A percentile compares a stretch with the other conserved stretches of the same genome.
Evolutionary conservation across 169 alveolate species (phyloP).

Genomic region (Condylostoma magnum): DNA sequence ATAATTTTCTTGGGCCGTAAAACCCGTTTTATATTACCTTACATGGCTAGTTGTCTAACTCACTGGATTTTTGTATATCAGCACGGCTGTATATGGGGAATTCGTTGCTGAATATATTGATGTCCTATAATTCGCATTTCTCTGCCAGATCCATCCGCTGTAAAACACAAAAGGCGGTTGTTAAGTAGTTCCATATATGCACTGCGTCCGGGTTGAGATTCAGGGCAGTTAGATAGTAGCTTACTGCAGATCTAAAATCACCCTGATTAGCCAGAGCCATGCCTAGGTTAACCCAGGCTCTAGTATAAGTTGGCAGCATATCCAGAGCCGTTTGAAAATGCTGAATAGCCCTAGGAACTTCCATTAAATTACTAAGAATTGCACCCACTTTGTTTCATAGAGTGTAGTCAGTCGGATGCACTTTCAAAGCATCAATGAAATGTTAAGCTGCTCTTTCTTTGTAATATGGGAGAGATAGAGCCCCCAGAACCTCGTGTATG

Average conservation of each 20-base stretch:
- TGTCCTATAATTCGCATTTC: neutral
- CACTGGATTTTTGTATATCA: too few relatives aligned
- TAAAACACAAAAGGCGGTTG: constrained; percentile 58
- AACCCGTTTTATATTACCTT: too few relatives aligned
- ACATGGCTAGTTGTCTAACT: too few relatives aligned
- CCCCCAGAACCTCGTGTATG: constrained; percentile 79
- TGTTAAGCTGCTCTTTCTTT: constrained; percentile 72
- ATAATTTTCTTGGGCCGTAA: too few relatives aligned
- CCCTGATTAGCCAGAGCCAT: constrained; percentile 76
- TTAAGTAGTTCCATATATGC: constrained; percentile 83
- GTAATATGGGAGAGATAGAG: constrained; percentile 79
- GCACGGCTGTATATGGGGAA: too few relatives aligned
- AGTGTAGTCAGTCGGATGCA: constrained; percentile 73
- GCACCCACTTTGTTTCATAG: constrained; percentile 90
- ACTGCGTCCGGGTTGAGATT: constrained; percentile 76
- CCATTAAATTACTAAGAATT: constrained; percentile 74
- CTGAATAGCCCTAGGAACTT: constrained; percentile 66
- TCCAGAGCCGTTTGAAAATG: constrained; percentile 76
- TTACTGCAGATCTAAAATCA: constrained; percentile 58
- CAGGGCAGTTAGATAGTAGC: constrained; percentile 75
- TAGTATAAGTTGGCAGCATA: constrained; percentile 78
- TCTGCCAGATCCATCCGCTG: constrained; percentile 30
- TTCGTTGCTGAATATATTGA: neutral
- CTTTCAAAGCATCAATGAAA: constrained; percentile 69
- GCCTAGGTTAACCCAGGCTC: constrained; percentile 87